Evolutionary conservation across 768 basidiomycete genomes (phyloP).

Genomic region (Rhizopogon sp.): DNA sequence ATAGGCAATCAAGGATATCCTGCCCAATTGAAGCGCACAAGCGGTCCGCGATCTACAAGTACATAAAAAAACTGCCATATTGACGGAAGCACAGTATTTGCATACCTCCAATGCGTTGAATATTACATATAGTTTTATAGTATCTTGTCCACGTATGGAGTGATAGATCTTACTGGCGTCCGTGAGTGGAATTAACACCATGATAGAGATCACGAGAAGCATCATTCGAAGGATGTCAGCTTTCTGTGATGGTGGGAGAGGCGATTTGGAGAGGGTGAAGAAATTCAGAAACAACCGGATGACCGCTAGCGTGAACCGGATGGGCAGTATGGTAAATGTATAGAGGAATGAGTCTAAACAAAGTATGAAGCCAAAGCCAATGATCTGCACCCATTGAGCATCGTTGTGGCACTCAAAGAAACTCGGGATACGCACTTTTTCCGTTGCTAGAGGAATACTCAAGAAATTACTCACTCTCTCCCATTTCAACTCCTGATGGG

Average conservation of each 20-base stretch:
- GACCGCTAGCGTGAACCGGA: slow-evolving; percentile 70
- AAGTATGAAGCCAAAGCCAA: slow-evolving; percentile 86
- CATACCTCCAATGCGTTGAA: slow-evolving; percentile 96
- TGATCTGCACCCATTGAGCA: slow-evolving; percentile 49
- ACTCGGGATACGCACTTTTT: slow-evolving; percentile 59
- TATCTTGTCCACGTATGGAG: slow-evolving; percentile 95
- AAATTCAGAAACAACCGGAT: slow-evolving; percentile 49
- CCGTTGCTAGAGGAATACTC: slow-evolving; percentile 85
- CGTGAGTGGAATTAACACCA: slow-evolving; percentile 75
- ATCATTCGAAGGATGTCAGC: slow-evolving; percentile 85
- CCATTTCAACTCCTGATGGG: slow-evolving; percentile 91
- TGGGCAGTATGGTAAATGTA: slow-evolving; percentile 95
- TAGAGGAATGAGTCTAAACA: slow-evolving; percentile 98
- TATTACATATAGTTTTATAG: slow-evolving; percentile 97
- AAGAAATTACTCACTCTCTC: slow-evolving; percentile 96
- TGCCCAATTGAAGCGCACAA: slow-evolving; percentile 96
- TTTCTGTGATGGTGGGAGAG: slow-evolving; percentile 83
- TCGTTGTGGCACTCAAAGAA: not conserved
- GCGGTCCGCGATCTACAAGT: slow-evolving; percentile 81
- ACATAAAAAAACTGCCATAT: not conserved
- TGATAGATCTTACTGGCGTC: slow-evolving; percentile 99
- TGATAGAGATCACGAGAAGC: slow-evolving; percentile 68
- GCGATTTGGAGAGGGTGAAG: slow-evolving; percentile 43
- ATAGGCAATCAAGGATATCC: slow-evolving; percentile 93
- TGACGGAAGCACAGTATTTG: not conserved